Evolutionary conservation across 2,329 filamentous ascomycete species (phyloP).

Genomic region (Phaeosphaeria sp.): DNA sequence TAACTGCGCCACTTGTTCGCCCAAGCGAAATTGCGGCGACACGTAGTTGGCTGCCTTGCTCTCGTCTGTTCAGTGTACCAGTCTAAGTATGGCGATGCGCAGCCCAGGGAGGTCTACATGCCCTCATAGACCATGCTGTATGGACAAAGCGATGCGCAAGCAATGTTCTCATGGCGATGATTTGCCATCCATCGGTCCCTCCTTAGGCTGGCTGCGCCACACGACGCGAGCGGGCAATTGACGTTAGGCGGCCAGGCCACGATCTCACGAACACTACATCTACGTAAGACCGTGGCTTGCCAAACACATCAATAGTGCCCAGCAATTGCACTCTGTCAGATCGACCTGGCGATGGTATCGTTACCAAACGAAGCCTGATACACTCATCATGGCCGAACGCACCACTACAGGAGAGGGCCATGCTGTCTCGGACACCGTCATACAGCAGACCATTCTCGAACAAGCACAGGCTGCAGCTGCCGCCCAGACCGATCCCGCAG

Average conservation of each 20-base stretch:
- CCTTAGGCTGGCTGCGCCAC: not conserved
- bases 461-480: slow-evolving; percentile 37
- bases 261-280: no score
- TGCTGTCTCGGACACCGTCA: slow-evolving; percentile 11
- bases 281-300: no score
- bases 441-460: slow-evolving; percentile 36
- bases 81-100: not conserved
- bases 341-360: not conserved
- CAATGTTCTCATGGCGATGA: not conserved
- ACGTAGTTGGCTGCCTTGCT: not conserved
- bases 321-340: no score
- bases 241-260: no score
- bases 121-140: not conserved
- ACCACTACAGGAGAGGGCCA: not conserved
- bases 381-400: not conserved
- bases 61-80: no score
- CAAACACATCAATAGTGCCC: no score
- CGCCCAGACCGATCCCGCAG: slow-evolving; percentile 28
- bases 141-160: not conserved
- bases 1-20: not conserved
- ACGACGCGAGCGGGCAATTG: not conserved
- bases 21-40: not conserved
- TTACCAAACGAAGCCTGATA: not conserved
- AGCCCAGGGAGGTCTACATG: not conserved
- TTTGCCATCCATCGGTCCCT: not conserved